These are phyloP conservation scores for Sporopachydermia quercuum DNA, from an alignment of 805 yeast genomes.

Conservation along the genomic window DNA sequence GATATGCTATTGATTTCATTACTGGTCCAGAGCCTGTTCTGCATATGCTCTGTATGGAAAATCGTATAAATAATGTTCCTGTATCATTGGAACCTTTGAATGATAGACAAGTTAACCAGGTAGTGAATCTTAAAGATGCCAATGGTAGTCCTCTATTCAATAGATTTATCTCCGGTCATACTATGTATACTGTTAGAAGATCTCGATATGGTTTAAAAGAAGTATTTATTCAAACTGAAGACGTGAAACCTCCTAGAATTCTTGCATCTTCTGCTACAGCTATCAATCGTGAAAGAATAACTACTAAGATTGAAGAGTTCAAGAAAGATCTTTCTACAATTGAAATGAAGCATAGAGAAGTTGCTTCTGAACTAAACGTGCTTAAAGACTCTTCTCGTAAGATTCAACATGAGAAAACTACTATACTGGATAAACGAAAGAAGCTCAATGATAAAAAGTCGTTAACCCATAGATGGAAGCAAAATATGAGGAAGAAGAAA, in stretches of 20 bases:
- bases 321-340: slow-evolving; percentile 6
- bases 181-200: slow-evolving; percentile 31
- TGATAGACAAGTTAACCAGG: slow-evolving; percentile 20
- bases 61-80: slow-evolving; percentile 43
- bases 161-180: slow-evolving; percentile 46
- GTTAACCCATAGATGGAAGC: slow-evolving; percentile 9
- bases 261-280: neutral
- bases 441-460: neutral
- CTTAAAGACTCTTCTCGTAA: slow-evolving; percentile 5
- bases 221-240: slow-evolving; percentile 21
- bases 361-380: slow-evolving; percentile 4
- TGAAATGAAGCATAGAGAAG: slow-evolving; percentile 5
- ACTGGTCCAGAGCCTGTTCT: slow-evolving; percentile 61
- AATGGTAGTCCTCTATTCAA: slow-evolving; percentile 32
- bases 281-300: neutral
- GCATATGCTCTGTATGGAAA: slow-evolving; percentile 45
- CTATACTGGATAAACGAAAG: neutral
- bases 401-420: slow-evolving; percentile 3
- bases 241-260: slow-evolving; percentile 1
- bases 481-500: slow-evolving; percentile 16
- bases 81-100: slow-evolving; percentile 34
- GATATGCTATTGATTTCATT: slow-evolving; percentile 56
- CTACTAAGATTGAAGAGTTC: slow-evolving; percentile 9
- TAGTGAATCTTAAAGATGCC: slow-evolving; percentile 20
- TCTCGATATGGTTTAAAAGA: slow-evolving; percentile 57